Evolutionary conservation across 495 filamentous ascomycete genomes (phyloP).

Genomic region (Lophiostoma macrostomum): DNA sequence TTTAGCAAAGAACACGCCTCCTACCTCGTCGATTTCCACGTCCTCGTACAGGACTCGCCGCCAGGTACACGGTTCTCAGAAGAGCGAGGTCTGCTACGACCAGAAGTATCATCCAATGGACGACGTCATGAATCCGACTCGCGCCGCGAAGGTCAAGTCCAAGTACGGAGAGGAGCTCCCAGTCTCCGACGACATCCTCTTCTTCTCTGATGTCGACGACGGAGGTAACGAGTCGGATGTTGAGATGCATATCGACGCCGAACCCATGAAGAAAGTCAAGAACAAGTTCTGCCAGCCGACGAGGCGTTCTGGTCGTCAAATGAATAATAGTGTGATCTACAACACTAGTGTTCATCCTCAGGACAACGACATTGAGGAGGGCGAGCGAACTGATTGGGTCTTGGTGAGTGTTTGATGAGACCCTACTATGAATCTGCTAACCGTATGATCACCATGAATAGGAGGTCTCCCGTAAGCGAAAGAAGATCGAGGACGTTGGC

Average conservation of each 20-base stretch:
- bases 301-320: slow-evolving; percentile 20
- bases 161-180: slow-evolving; percentile 2
- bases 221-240: background rate
- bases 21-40: slow-evolving; percentile 1
- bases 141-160: slow-evolving; percentile 24
- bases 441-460: background rate
- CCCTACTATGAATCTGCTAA: background rate
- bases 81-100: slow-evolving; percentile 31
- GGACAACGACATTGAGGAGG: slow-evolving; percentile 5
- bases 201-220: background rate
- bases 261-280: background rate
- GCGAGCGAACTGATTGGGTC: background rate
- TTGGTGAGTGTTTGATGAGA: background rate
- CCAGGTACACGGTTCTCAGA: background rate
- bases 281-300: background rate
- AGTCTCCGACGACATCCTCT: background rate
- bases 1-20: background rate
- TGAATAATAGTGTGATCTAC: slow-evolving; percentile 8
- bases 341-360: slow-evolving; percentile 23
- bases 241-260: background rate
- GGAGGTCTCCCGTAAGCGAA: background rate
- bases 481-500: too few species aligned
- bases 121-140: slow-evolving; percentile 28
- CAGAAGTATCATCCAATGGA: slow-evolving; percentile 42
- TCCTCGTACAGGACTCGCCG: slow-evolving; percentile 14